Evolutionary conservation across 169 alveolate species (phyloP).

Genomic region (Babesia sp.): DNA sequence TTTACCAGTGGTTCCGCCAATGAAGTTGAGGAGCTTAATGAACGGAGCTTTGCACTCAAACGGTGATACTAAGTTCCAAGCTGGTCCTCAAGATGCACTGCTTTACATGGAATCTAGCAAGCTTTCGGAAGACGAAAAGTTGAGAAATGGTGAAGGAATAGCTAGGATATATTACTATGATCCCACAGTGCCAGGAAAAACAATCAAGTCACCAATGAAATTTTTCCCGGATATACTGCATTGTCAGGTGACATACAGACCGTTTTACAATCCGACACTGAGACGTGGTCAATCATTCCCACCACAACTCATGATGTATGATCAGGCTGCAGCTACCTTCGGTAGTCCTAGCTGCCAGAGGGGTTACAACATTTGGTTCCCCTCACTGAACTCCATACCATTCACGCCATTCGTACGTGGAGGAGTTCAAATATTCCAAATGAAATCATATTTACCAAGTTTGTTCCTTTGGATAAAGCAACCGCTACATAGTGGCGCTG

Average conservation of each 20-base stretch:
- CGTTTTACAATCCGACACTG: conserved; percentile 61
- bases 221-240: conserved; percentile 5
- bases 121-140: conserved; percentile 61
- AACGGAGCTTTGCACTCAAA: conserved; percentile 16
- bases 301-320: conserved; percentile 16
- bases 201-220: conserved; percentile 37
- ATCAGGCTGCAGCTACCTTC: not conserved
- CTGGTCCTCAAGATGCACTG: not conserved
- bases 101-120: conserved; percentile 36
- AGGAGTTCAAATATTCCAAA: conserved; percentile 60
- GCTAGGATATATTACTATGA: conserved; percentile 57
- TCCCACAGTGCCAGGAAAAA: conserved; percentile 5
- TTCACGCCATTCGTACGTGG: conserved; percentile 8
- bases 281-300: conserved; percentile 46
- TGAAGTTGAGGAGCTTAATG: conserved; percentile 21
- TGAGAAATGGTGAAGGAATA: conserved; percentile 43
- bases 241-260: conserved; percentile 42
- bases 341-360: not conserved
- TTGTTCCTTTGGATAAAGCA: conserved; percentile 44
- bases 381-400: conserved; percentile 34
- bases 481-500: conserved; percentile 16
- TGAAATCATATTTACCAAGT: conserved; percentile 54
- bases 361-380: conserved; percentile 51
- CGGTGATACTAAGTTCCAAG: not conserved
- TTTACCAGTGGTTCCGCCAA: conserved; percentile 57